A percentile compares a stretch with the other conserved stretches of the same genome.
Conservation (phyloP, 2,329 filamentous ascomycete genomes). For the Sclerotinia minor region DNA sequence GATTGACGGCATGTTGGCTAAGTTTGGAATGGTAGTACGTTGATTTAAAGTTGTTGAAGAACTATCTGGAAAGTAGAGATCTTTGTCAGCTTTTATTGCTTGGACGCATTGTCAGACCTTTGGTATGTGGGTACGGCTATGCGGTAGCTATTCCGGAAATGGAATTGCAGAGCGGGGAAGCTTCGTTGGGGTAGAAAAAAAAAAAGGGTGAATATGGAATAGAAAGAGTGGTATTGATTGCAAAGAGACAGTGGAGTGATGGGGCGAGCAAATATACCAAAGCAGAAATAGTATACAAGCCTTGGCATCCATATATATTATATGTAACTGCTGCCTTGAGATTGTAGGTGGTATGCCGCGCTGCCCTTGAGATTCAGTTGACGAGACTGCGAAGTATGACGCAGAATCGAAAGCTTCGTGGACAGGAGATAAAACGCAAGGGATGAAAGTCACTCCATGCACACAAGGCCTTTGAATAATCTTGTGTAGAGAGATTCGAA, state of each 20-base stretch:
- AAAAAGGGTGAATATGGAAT: conserved; percentile 4
- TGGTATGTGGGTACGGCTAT: not conserved
- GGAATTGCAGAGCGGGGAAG: not conserved
- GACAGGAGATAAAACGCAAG: too few species aligned
- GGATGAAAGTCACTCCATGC: not conserved
- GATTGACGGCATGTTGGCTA: not conserved
- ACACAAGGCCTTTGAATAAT: not conserved
- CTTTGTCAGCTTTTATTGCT: not conserved
- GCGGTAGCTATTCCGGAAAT: not conserved
- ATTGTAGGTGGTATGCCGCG: not conserved
- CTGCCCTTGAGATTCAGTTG: not conserved
- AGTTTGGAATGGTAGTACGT: not conserved
- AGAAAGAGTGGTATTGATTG: not conserved
- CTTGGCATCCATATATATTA: not conserved
- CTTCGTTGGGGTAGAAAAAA: not conserved
- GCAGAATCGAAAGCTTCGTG: not conserved
- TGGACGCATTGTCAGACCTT: not conserved
- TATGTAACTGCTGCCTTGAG: not conserved
- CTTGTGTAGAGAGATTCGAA: not conserved
- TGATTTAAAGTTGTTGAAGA: not conserved
- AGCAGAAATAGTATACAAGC: not conserved
- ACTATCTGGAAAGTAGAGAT: not conserved
- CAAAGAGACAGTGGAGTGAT: not conserved
- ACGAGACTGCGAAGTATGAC: not conserved
- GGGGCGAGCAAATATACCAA: not conserved